A percentile compares a stretch with the other conserved stretches of the same genome.
Conservation (phyloP, 805 yeast genomes). For the Yamadazyma philogaea region DNA sequence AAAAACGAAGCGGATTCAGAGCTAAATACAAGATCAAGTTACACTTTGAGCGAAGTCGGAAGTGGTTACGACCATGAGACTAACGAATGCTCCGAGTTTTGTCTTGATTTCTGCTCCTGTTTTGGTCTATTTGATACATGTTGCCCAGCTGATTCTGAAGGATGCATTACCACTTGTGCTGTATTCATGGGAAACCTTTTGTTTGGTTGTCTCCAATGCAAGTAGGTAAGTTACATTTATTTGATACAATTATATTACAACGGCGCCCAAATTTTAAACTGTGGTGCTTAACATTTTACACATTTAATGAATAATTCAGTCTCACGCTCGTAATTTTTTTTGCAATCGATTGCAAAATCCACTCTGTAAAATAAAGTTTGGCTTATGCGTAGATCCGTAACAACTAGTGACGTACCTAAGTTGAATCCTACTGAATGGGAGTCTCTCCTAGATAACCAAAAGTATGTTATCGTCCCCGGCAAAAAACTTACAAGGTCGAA, state of each 20-base stretch:
- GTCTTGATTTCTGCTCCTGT: conserved; percentile 34
- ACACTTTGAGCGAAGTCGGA: conserved; percentile 23
- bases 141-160: conserved; percentile 42
- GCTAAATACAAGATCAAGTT: conserved; percentile 16
- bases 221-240: conserved; percentile 4
- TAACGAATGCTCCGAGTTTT: conserved; percentile 43
- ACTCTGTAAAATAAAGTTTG: neutral
- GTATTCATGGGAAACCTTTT: conserved; percentile 36
- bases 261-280: neutral
- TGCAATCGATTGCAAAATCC: conserved; percentile 2
- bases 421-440: neutral
- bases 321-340: neutral
- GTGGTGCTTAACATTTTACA: neutral
- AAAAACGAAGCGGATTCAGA: conserved; percentile 4
- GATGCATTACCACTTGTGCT: conserved; percentile 35
- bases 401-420: neutral
- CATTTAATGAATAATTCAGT: conserved; percentile 1
- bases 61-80: conserved; percentile 38
- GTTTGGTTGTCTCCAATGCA: conserved; percentile 33
- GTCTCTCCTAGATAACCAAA: neutral
- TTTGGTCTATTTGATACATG: conserved; percentile 40
- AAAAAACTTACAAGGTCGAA: conserved; percentile 5
- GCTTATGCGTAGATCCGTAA: conserved; percentile 4
- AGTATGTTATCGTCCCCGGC: conserved; percentile 1
- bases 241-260: neutral